Conservation (phyloP, 192 early-diverging fungal genomes). For the Umbelopsis vinacea region DNA sequence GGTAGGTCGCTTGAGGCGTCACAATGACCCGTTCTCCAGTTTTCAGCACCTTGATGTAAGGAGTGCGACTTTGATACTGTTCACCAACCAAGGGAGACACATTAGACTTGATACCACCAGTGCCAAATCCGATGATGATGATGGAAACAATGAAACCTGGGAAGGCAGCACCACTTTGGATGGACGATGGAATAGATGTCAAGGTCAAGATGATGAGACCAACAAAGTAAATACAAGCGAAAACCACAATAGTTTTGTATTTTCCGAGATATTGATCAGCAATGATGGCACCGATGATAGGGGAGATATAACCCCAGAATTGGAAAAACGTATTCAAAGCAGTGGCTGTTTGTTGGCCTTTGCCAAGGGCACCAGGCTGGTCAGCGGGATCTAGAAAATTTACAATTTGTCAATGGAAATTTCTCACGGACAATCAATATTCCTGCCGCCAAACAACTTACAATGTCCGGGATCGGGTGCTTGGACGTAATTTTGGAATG, state of each 20-base stretch:
- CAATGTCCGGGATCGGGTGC: conserved; percentile 27
- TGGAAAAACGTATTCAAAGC: conserved; percentile 60
- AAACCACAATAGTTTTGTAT: conserved; percentile 73
- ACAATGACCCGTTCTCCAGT: conserved; percentile 67
- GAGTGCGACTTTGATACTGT: conserved; percentile 58
- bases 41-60: conserved; percentile 64
- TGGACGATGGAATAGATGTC: conserved; percentile 62
- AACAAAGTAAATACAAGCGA: conserved; percentile 65
- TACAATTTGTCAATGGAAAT: conserved; percentile 10
- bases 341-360: conserved; percentile 57
- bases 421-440: background rate
- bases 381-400: conserved; percentile 34
- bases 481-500: conserved; percentile 53
- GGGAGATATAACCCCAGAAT: conserved; percentile 58
- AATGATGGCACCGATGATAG: conserved; percentile 58
- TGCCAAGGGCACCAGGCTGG: conserved; percentile 55
- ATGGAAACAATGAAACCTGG: conserved; percentile 71
- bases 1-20: conserved; percentile 69
- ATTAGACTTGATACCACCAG: conserved; percentile 80
- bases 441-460: conserved; percentile 24
- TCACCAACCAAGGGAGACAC: conserved; percentile 77
- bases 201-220: conserved; percentile 66
- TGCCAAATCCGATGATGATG: conserved; percentile 74
- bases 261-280: conserved; percentile 79
- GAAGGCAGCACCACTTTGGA: conserved; percentile 57